Percentiles rank a stretch among this genome's conserved stretches.
phyloP scores from a whole-genome alignment of 2,329 filamentous ascomycete genomes.

The Akanthomyces muscarius region DNA sequence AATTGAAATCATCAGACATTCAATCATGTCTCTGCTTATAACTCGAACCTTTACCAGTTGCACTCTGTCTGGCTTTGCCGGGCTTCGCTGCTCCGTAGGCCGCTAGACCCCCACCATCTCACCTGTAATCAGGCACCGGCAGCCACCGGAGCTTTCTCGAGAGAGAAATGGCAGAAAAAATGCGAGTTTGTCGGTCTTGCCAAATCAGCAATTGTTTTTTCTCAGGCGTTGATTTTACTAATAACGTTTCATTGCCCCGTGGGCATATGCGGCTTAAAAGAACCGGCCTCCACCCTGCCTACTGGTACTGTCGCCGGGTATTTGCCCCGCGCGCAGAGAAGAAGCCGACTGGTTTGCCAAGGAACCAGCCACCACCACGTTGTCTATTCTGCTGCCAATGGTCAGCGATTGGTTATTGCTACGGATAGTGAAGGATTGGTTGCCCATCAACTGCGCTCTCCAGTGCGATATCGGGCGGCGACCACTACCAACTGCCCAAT shows the following conservation, averaged over 20 bases:
- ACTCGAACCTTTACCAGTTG: not conserved
- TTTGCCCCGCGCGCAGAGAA: not conserved
- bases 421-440: not conserved
- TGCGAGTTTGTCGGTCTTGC: not conserved
- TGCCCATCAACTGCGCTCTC: not conserved
- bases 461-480: conserved; percentile 14
- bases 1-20: not conserved
- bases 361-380: not conserved
- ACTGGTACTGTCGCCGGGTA: not conserved
- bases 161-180: not conserved
- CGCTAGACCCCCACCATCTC: not conserved
- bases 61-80: not conserved
- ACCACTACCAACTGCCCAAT: not conserved
- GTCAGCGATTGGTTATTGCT: not conserved
- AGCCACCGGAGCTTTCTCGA: not conserved
- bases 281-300: not conserved
- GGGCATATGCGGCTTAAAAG: not conserved
- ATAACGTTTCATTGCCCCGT: not conserved
- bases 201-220: not conserved
- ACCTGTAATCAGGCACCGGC: not conserved
- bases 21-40: not conserved
- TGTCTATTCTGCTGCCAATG: not conserved
- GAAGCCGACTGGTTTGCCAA: conserved; percentile 1
- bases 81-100: not conserved
- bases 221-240: not conserved